Conservation (phyloP, 768 basidiomycete genomes). For the Tephrocybe rancida region DNA sequence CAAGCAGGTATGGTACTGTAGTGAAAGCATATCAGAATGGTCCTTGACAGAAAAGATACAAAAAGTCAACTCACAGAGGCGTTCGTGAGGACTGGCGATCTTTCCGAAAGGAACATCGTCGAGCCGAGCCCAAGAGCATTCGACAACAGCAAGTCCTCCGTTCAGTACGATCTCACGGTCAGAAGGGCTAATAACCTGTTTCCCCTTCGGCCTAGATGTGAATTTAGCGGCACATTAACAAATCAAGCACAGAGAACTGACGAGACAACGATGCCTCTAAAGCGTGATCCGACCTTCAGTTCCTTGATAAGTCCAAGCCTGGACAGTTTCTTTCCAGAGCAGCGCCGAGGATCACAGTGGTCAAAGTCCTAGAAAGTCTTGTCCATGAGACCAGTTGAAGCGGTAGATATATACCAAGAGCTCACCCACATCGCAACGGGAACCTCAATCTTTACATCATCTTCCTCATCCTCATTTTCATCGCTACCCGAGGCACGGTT, state of each 20-base stretch:
- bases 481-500: slow-evolving; percentile 20
- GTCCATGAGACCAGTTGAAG: neutral
- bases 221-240: neutral
- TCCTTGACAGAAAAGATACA: neutral
- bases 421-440: slow-evolving; percentile 97
- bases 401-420: slow-evolving; percentile 14
- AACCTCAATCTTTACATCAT: slow-evolving; percentile 50
- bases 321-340: slow-evolving; percentile 86
- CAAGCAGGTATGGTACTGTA: slow-evolving; percentile 91
- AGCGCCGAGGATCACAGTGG: slow-evolving; percentile 90
- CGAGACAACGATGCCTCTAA: slow-evolving; percentile 94
- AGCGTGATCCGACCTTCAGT: slow-evolving; percentile 81
- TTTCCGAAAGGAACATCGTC: slow-evolving; percentile 95
- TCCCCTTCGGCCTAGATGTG: slow-evolving; percentile 75
- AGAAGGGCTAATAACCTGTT: slow-evolving; percentile 73
- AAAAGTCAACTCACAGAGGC: slow-evolving; percentile 63
- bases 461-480: slow-evolving; percentile 26
- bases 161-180: slow-evolving; percentile 79
- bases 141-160: slow-evolving; percentile 92
- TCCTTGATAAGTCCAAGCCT: slow-evolving; percentile 84
- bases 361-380: slow-evolving; percentile 81
- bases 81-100: slow-evolving; percentile 91
- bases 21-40: neutral
- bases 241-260: slow-evolving; percentile 42
- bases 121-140: slow-evolving; percentile 96